Evolutionary conservation across 768 basidiomycete species (phyloP).

Genomic region (Psilocybe cyanescens): DNA sequence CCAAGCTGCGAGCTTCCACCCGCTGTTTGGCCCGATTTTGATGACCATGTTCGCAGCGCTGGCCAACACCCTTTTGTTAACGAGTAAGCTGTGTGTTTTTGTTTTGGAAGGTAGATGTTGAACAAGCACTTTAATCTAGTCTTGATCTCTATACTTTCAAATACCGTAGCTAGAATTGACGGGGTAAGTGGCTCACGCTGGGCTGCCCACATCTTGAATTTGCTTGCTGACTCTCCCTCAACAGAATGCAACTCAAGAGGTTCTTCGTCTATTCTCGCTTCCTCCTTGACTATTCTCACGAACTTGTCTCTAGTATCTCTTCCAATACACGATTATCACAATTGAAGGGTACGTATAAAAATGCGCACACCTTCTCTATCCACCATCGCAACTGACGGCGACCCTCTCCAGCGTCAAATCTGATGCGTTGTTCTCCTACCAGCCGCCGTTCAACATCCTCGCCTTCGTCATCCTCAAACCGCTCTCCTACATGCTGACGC

Average conservation of each 20-base stretch:
- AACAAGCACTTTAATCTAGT: constrained; percentile 35
- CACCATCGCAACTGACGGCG: background rate
- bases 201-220: no score
- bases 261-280: constrained; percentile 18
- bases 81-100: constrained; percentile 55
- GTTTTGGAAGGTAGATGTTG: background rate
- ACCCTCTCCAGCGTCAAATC: constrained; percentile 70
- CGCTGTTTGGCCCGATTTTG: constrained; percentile 74
- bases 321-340: constrained; percentile 84
- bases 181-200: constrained; percentile 37
- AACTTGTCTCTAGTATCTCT: constrained; percentile 62
- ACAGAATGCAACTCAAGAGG: constrained; percentile 54
- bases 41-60: constrained; percentile 83
- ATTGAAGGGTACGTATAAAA: constrained; percentile 70
- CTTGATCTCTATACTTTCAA: constrained; percentile 89
- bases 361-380: constrained; percentile 10
- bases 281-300: background rate
- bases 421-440: constrained; percentile 90
- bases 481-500: constrained; percentile 72
- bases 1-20: constrained; percentile 64
- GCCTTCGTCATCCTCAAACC: constrained; percentile 85
- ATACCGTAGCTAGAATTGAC: constrained; percentile 86
- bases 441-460: constrained; percentile 86
- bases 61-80: constrained; percentile 78
- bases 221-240: background rate